These are phyloP conservation scores for Trifolium repens DNA, from an alignment of 306 rosid genomes.

Conservation along the genomic window DNA sequence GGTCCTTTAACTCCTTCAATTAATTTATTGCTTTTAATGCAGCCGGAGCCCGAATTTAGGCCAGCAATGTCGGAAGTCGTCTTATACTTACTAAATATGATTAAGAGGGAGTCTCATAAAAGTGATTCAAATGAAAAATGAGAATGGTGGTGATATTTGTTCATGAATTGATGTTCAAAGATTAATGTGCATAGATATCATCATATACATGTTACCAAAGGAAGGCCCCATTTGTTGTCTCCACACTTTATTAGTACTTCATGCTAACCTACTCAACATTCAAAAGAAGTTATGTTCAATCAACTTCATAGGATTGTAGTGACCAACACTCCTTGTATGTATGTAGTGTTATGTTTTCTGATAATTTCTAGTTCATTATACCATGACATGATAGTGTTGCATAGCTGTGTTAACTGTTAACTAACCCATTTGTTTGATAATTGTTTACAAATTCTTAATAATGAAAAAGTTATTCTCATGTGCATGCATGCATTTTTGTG, in stretches of 20 bases:
- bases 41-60: slow-evolving; percentile 92
- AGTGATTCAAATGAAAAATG: slow-evolving; percentile 69
- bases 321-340: slow-evolving; percentile 24
- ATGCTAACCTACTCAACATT: slow-evolving; percentile 47
- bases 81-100: slow-evolving; percentile 81
- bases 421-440: slow-evolving; percentile 56
- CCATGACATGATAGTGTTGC: slow-evolving; percentile 42
- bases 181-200: slow-evolving; percentile 39
- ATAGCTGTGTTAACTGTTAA: slow-evolving; percentile 38
- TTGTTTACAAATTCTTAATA: slow-evolving; percentile 51
- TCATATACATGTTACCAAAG: slow-evolving; percentile 17
- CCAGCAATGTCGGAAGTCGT: slow-evolving; percentile 94
- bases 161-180: slow-evolving; percentile 41
- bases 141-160: slow-evolving; percentile 40
- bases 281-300: slow-evolving; percentile 34
- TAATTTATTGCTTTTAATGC: slow-evolving; percentile 47
- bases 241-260: slow-evolving; percentile 25
- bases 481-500: slow-evolving; percentile 19
- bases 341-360: slow-evolving; percentile 38
- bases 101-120: slow-evolving; percentile 65
- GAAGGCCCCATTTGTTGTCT: slow-evolving; percentile 35
- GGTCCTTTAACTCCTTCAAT: neutral
- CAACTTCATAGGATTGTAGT: slow-evolving; percentile 23
- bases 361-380: slow-evolving; percentile 43
- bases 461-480: slow-evolving; percentile 37